Conservation (phyloP, 1,284 basidiomycete species). For the Cutaneotrichosporon cavernicola region DNA sequence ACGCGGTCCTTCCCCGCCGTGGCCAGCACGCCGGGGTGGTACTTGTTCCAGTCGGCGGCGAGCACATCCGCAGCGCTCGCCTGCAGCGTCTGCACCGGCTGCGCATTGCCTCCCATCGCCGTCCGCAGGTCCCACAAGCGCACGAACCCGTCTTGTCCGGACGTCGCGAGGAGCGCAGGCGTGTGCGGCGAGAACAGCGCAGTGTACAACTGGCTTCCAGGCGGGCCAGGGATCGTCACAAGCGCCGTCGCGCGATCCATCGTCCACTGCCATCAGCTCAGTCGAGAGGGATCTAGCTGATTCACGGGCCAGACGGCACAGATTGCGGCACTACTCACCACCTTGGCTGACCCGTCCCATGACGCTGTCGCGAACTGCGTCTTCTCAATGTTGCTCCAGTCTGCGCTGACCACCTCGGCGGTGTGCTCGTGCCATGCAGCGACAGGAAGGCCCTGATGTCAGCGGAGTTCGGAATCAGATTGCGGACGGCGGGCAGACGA, state of each 20-base stretch:
- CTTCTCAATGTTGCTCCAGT: constrained; percentile 96
- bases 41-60: constrained; percentile 61
- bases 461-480: neutral
- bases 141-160: constrained; percentile 78
- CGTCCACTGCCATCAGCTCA: constrained; percentile 67
- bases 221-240: constrained; percentile 69
- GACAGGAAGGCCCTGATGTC: constrained; percentile 61
- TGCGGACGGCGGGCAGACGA: neutral
- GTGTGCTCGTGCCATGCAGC: constrained; percentile 91
- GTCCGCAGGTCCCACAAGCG: constrained; percentile 67
- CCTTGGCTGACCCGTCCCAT: constrained; percentile 88
- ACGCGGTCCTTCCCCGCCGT: constrained; percentile 56
- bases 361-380: constrained; percentile 81
- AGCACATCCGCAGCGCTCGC: constrained; percentile 33
- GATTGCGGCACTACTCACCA: constrained; percentile 60
- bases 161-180: constrained; percentile 74
- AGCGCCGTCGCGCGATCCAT: constrained; percentile 76
- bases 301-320: too few species aligned
- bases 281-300: neutral
- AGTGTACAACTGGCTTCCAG: constrained; percentile 67
- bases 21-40: constrained; percentile 54
- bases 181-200: constrained; percentile 88
- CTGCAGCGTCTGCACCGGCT: constrained; percentile 11
- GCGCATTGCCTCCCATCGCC: neutral
- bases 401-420: constrained; percentile 88